phyloP scores from a whole-genome alignment of 2,329 filamentous ascomycete species.

The Rhexocercosporidium sp. region DNA sequence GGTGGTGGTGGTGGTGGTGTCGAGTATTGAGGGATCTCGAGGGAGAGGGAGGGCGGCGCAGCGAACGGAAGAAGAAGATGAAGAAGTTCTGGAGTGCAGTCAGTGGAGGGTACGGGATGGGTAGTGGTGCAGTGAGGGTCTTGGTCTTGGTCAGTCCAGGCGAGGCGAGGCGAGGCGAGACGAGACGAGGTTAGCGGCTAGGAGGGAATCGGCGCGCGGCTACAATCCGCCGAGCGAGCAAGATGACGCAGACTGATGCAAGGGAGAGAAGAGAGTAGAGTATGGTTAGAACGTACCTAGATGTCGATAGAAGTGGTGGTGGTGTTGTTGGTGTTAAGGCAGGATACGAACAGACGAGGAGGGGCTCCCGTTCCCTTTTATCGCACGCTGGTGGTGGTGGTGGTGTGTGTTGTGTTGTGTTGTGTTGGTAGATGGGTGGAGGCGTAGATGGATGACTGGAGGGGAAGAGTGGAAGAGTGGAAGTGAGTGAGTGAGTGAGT shows the following conservation, averaged over 20 bases:
- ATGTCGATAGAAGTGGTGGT: slow-evolving; percentile 1
- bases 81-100: slow-evolving; percentile 33
- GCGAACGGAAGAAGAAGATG: slow-evolving; percentile 32
- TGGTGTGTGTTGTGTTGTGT: slow-evolving; percentile 8
- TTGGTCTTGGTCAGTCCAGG: slow-evolving; percentile 8
- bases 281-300: not conserved
- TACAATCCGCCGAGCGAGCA: slow-evolving; percentile 24
- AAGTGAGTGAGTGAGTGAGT: not conserved
- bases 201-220: slow-evolving; percentile 31
- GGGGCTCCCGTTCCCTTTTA: slow-evolving; percentile 1
- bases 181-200: slow-evolving; percentile 40
- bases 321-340: not conserved
- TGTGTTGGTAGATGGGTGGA: slow-evolving; percentile 6
- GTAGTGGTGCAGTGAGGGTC: no score
- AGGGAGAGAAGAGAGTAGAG: slow-evolving; percentile 12
- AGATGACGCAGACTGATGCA: slow-evolving; percentile 28
- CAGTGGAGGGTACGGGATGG: no score
- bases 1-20: slow-evolving; percentile 31
- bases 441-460: slow-evolving; percentile 1
- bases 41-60: no score
- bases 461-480: not conserved
- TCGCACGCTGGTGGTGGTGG: not conserved
- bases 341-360: not conserved
- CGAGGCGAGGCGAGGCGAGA: slow-evolving; percentile 21
- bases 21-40: slow-evolving; percentile 27